Conservation (phyloP, 1,284 basidiomycete species). For the Ganoderma leucocontextum region DNA sequence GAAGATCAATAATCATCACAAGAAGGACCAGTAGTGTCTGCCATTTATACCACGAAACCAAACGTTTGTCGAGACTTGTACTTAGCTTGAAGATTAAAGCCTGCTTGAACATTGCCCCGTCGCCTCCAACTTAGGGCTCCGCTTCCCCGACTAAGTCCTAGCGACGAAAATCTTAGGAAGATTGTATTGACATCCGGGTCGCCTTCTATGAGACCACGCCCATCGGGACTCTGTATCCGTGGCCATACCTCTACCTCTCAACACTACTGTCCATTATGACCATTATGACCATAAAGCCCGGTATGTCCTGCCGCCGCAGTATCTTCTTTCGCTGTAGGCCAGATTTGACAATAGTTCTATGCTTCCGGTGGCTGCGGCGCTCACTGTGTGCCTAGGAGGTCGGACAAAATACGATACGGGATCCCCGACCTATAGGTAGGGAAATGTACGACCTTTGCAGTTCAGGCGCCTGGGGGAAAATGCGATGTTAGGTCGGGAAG, state of each 20-base stretch:
- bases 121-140: background rate
- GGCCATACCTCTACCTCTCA: background rate
- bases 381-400: too few relatives aligned
- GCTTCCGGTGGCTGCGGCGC: background rate
- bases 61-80: background rate
- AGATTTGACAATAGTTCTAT: background rate
- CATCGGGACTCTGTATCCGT: background rate
- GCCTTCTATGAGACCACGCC: background rate
- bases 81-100: background rate
- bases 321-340: background rate
- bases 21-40: background rate
- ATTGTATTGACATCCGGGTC: background rate
- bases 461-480: too few relatives aligned
- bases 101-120: background rate
- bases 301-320: constrained; percentile 10
- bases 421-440: too few relatives aligned
- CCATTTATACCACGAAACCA: background rate
- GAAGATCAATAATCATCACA: background rate
- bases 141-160: background rate
- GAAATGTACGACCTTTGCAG: too few relatives aligned
- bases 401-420: too few relatives aligned
- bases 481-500: too few relatives aligned
- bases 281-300: background rate
- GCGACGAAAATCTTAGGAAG: background rate
- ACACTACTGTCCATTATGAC: background rate